Percentiles rank a stretch among this genome's conserved stretches.
phyloP scores from a whole-genome alignment of 1,284 basidiomycete species.

The Rhodotorula sp. region DNA sequence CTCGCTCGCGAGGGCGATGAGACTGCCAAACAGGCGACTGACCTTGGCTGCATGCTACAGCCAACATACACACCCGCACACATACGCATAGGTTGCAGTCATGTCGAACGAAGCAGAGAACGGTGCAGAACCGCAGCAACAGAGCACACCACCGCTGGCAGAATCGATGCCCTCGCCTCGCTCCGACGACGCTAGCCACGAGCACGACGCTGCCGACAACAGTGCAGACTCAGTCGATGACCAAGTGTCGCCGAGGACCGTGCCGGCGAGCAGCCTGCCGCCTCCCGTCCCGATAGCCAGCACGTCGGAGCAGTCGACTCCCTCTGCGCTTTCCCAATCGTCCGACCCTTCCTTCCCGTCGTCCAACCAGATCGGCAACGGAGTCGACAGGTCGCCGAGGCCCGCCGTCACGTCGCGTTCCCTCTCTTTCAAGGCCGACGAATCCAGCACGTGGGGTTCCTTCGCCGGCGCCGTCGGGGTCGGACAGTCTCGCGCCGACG shows the following conservation, averaged over 20 bases:
- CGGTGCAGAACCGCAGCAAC: too few relatives aligned
- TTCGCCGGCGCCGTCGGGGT: neutral
- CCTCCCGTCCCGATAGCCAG: constrained; percentile 1
- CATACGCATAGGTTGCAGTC: too few relatives aligned
- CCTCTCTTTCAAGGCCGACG: constrained; percentile 20
- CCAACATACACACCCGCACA: too few relatives aligned
- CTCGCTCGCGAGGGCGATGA: too few relatives aligned
- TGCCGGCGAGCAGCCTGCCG: constrained; percentile 6
- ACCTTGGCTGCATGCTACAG: too few relatives aligned
- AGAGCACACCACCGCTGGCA: too few relatives aligned
- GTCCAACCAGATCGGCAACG: neutral
- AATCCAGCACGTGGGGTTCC: neutral
- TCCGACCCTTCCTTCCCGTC: neutral
- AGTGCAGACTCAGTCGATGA: neutral
- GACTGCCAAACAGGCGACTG: too few relatives aligned
- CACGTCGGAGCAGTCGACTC: neutral
- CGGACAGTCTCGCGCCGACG: neutral
- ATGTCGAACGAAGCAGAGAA: too few relatives aligned
- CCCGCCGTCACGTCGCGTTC: constrained; percentile 2
- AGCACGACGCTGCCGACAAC: neutral
- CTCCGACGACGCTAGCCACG: neutral
- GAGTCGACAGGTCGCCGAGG: neutral
- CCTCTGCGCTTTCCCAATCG: neutral
- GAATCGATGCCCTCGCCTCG: neutral
- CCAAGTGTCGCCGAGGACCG: neutral